Conservation (phyloP, 805 yeast species). For the Yamadazyma laniorum region DNA sequence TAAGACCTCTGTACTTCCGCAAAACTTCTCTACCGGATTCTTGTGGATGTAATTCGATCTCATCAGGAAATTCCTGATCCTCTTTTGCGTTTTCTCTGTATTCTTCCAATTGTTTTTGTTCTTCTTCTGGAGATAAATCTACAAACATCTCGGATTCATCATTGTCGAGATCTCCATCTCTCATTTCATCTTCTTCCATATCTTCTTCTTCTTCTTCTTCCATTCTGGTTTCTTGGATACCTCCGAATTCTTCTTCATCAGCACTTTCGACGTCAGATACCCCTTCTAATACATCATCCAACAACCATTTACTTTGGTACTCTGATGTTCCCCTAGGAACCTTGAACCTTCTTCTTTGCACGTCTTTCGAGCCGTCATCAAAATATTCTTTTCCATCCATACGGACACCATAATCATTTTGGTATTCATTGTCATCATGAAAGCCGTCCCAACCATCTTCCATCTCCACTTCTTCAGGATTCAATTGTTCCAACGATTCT, state of each 20-base stretch:
- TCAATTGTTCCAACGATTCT: slow-evolving; percentile 60
- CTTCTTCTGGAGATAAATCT: slow-evolving; percentile 80
- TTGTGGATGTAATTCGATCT: slow-evolving; percentile 76
- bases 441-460: slow-evolving; percentile 36
- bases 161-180: slow-evolving; percentile 32
- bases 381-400: slow-evolving; percentile 59
- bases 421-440: slow-evolving; percentile 15
- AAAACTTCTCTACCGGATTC: slow-evolving; percentile 76
- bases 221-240: slow-evolving; percentile 19
- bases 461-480: slow-evolving; percentile 51
- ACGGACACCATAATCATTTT: slow-evolving; percentile 43
- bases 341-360: slow-evolving; percentile 29
- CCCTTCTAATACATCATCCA: slow-evolving; percentile 52
- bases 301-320: slow-evolving; percentile 73
- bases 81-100: slow-evolving; percentile 73
- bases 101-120: slow-evolving; percentile 67
- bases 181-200: slow-evolving; percentile 7
- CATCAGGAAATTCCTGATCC: slow-evolving; percentile 94
- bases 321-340: slow-evolving; percentile 73
- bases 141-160: slow-evolving; percentile 58
- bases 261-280: slow-evolving; percentile 46
- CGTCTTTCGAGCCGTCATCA: slow-evolving; percentile 14
- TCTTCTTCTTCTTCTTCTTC: slow-evolving; percentile 26
- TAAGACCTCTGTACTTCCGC: slow-evolving; percentile 80
- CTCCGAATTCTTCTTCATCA: slow-evolving; percentile 42